A percentile compares a stretch with the other conserved stretches of the same genome.
Conservation (phyloP, 208 protist genomes). For the Wallacemonas rigidus region DNA sequence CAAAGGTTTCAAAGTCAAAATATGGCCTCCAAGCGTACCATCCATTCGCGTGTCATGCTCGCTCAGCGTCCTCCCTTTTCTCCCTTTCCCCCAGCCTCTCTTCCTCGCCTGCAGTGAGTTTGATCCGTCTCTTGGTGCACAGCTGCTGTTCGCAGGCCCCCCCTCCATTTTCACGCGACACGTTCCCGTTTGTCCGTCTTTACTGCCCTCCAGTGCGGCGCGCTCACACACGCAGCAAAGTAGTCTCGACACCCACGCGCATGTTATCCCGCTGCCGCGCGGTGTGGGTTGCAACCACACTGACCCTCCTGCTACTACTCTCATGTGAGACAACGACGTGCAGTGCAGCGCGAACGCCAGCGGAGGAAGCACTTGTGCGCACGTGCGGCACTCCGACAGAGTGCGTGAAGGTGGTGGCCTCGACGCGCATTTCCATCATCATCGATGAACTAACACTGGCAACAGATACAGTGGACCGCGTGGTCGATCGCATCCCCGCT, state of each 20-base stretch:
- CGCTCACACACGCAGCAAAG: too few species aligned
- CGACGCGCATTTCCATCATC: conserved; percentile 16
- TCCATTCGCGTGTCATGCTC: too few species aligned
- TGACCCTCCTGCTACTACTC: neutral
- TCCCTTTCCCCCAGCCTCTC: too few species aligned
- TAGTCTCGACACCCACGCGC: neutral
- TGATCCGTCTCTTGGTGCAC: too few species aligned
- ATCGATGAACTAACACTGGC: conserved; percentile 29
- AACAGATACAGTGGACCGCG: conserved; percentile 30
- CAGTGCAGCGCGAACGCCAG: neutral
- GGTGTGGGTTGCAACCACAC: neutral
- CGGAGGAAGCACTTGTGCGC: neutral
- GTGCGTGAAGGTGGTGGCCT: conserved; percentile 16
- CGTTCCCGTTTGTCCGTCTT: too few species aligned
- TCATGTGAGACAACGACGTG: neutral
- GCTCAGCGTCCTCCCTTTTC: too few species aligned
- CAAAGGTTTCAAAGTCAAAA: too few species aligned
- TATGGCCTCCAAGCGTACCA: too few species aligned
- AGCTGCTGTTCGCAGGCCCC: too few species aligned
- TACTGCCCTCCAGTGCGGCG: too few species aligned
- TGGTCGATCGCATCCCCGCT: conserved; percentile 30
- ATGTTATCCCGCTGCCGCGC: neutral
- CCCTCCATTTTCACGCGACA: too few species aligned
- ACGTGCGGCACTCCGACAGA: conserved; percentile 13
- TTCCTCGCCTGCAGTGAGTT: too few species aligned